Conservation (phyloP, 2,329 filamentous ascomycete genomes). For the Xylariaceae sp. region DNA sequence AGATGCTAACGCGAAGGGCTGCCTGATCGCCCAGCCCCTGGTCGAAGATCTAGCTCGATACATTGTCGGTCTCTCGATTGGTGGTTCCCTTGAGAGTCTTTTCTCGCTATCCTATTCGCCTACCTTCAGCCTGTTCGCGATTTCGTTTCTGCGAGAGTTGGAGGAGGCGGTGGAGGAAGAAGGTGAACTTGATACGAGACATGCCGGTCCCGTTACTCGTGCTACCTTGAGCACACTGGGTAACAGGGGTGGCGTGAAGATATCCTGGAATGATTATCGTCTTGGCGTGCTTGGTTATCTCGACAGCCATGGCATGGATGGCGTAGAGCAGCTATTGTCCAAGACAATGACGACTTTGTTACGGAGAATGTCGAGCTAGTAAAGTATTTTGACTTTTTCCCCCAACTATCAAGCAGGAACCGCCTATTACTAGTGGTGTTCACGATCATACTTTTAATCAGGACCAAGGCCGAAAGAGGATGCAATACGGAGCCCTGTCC, state of each 20-base stretch:
- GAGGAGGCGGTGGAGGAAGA: slow-evolving; percentile 59
- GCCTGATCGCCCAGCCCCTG: slow-evolving; percentile 53
- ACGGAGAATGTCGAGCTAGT: slow-evolving; percentile 44
- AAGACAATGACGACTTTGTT: slow-evolving; percentile 80
- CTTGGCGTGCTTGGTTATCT: slow-evolving; percentile 73
- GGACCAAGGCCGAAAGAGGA: background rate
- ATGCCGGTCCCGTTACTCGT: slow-evolving; percentile 74
- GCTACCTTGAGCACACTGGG: slow-evolving; percentile 67
- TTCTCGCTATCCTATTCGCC: slow-evolving; percentile 67
- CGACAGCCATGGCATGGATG: slow-evolving; percentile 66
- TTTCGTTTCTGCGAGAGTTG: slow-evolving; percentile 58
- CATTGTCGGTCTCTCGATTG: slow-evolving; percentile 53
- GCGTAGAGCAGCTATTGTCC: slow-evolving; percentile 75
- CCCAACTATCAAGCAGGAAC: background rate
- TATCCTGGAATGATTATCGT: slow-evolving; percentile 78
- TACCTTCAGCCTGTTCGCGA: slow-evolving; percentile 60
- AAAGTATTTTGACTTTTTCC: background rate
- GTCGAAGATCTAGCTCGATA: slow-evolving; percentile 55
- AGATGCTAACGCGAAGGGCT: slow-evolving; percentile 68
- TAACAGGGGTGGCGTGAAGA: slow-evolving; percentile 66
- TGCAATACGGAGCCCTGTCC: background rate
- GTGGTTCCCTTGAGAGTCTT: slow-evolving; percentile 53
- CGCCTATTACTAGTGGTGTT: background rate
- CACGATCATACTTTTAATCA: background rate
- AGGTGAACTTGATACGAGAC: slow-evolving; percentile 53